Evolutionary conservation across 768 basidiomycete genomes (phyloP).

Genomic region (Serpula lacrymans): DNA sequence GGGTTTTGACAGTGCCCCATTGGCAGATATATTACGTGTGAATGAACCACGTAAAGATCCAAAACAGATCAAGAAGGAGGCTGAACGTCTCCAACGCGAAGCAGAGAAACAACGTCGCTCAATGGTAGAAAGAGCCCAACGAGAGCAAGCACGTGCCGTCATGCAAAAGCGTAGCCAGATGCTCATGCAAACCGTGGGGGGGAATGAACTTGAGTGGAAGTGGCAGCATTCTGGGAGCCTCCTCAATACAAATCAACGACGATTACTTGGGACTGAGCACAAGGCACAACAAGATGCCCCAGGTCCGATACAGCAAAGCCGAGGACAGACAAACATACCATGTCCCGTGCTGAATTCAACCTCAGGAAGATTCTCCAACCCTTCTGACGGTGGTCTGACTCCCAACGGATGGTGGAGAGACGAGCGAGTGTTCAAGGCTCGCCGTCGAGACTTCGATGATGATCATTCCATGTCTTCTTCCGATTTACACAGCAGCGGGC

Average conservation of each 20-base stretch:
- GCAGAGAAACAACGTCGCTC: constrained; percentile 83
- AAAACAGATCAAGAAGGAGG: constrained; percentile 81
- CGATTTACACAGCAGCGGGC: constrained; percentile 72
- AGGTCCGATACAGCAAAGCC: constrained; percentile 63
- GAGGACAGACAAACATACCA: constrained; percentile 35
- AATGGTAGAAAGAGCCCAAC: constrained; percentile 66
- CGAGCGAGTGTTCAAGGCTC: constrained; percentile 70
- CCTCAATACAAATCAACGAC: constrained; percentile 38
- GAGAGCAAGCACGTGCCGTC: constrained; percentile 89
- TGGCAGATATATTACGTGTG: constrained; percentile 52
- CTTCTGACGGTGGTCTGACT: constrained; percentile 30
- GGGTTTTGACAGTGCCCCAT: constrained; percentile 68
- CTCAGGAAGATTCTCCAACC: constrained; percentile 51
- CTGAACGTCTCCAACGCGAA: constrained; percentile 71
- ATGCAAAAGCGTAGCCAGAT: constrained; percentile 85
- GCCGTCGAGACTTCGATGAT: constrained; percentile 82
- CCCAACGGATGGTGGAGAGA: constrained; percentile 51
- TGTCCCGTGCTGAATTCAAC: constrained; percentile 59
- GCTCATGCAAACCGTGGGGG: constrained; percentile 50
- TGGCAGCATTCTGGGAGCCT: constrained; percentile 37
- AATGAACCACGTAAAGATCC: constrained; percentile 48
- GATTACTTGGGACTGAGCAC: constrained; percentile 21
- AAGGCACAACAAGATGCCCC: constrained; percentile 55
- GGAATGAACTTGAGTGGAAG: constrained; percentile 64
- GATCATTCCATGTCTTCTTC: constrained; percentile 91